Base-by-base conservation (phyloP, 2,329 filamentous ascomycete genomes). In the Fusarium marasasianum region DNA sequence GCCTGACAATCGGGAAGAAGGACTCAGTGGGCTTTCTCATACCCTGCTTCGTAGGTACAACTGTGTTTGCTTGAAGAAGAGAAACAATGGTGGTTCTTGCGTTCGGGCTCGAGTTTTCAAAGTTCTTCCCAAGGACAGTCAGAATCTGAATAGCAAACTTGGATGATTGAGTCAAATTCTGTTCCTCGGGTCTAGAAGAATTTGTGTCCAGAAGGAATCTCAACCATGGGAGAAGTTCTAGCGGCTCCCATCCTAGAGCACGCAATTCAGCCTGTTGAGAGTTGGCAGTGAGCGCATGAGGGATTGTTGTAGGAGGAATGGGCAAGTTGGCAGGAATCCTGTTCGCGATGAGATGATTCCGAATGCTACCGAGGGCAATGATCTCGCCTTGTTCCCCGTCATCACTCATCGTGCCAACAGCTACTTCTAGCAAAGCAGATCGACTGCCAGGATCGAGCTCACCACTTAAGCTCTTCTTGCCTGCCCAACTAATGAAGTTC, bases 1-100 rank as follows among this genome's bases (percentile, higher is more conserved):
- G 86, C 80, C 94, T 96, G 43, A 99, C 96, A n/a, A 91, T 93
- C 5, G 94, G 91, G 79, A 99, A 98, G 82, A 98, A 99, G 0
- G 96, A 92, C 74, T 98, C 95, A 7, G 86, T 84, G 9, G 96
- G 96, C 75, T 90, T 93, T 76, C 87, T 92, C 95, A 99, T 97
- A 13, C 96, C 96, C 74, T 92, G 83, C 80, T 94, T 98, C 0
- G 96, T 98, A 1, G 96, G 96, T 79, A 99, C 94, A 35, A 97
- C 89, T 1, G 94, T 89, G 56, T 92, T 87, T 5, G 88, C 84
- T 60, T 91, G 88, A 7, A 98, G 84, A 9, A 94, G 83, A 22
- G 88, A 85, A 13, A 89, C 84, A 8, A 97, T 86, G 0, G 88
- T 89, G 24, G 88, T 86, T 80, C 92, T 96, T 6, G 92, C 91